A percentile compares a stretch with the other conserved stretches of the same genome.
These are phyloP conservation scores for Akebia trifoliata DNA, from an alignment of 164 flowering plant species.

Conservation along the genomic window DNA sequence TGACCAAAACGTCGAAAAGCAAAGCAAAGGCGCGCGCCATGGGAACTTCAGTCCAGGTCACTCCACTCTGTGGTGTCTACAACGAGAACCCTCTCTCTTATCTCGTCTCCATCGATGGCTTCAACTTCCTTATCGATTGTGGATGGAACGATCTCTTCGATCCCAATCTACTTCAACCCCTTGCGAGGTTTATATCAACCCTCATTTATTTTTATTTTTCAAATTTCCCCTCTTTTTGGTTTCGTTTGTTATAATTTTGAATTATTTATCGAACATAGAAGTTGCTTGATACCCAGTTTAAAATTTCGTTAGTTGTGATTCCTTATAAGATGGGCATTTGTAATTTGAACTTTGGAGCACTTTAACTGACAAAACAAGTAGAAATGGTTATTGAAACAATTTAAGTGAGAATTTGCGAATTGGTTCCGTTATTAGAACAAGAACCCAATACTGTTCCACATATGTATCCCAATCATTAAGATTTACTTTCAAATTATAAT, in stretches of 20 bases:
- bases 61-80: slow-evolving; percentile 84
- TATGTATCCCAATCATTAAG: too few relatives aligned
- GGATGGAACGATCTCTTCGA: slow-evolving; percentile 98
- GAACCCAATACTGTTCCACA: too few relatives aligned
- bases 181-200: slow-evolving; percentile 48
- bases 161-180: slow-evolving; percentile 69
- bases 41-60: slow-evolving; percentile 97
- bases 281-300: background rate
- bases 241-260: background rate
- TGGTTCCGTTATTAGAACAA: too few relatives aligned
- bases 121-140: slow-evolving; percentile 90
- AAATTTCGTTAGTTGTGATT: background rate
- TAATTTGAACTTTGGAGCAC: background rate
- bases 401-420: too few relatives aligned
- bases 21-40: slow-evolving; percentile 19
- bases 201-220: background rate
- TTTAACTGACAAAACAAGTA: background rate
- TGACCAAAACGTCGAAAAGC: too few relatives aligned
- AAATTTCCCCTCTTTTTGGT: background rate
- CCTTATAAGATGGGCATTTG: background rate
- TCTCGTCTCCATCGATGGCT: slow-evolving; percentile 76
- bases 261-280: background rate
- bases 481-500: too few relatives aligned
- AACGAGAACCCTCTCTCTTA: slow-evolving; percentile 83
- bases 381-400: background rate